These are phyloP conservation scores for Aspergillus olivimuriae DNA, from an alignment of 495 filamentous ascomycete species.

Conservation along the genomic window DNA sequence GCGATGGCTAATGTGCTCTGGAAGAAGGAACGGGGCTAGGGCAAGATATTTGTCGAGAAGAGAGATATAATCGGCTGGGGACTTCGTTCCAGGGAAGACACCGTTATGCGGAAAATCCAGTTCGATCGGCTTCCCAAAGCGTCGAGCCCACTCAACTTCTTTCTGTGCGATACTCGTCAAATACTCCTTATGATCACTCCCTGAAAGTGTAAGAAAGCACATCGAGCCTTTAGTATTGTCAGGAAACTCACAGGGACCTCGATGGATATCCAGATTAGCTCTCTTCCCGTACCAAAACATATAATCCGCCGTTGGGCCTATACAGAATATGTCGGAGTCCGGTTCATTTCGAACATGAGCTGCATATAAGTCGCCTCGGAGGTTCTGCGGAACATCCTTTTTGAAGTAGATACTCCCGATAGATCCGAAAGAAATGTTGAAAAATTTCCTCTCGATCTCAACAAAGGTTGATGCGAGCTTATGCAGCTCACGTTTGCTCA, in stretches of 20 bases:
- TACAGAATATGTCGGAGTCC: constrained; percentile 15
- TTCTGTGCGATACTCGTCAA: constrained; percentile 4
- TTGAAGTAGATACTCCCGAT: constrained; percentile 28
- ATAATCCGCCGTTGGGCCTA: constrained; percentile 20
- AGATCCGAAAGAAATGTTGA: constrained; percentile 18
- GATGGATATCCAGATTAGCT: constrained; percentile 4
- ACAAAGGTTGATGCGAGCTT: constrained; percentile 15
- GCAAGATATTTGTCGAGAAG: constrained; percentile 18
- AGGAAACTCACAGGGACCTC: neutral
- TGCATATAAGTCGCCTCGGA: constrained; percentile 6
- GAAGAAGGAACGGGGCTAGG: constrained; percentile 17
- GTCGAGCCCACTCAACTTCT: constrained; percentile 17
- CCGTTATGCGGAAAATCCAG: constrained; percentile 20
- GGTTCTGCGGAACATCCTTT: constrained; percentile 12
- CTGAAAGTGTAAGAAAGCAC: neutral
- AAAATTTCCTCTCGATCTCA: constrained; percentile 20
- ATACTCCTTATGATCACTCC: neutral
- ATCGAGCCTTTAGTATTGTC: neutral
- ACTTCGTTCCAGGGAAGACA: constrained; percentile 15
- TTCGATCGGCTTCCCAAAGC: constrained; percentile 12
- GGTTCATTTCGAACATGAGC: neutral
- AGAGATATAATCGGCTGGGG: constrained; percentile 8
- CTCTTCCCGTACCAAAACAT: constrained; percentile 20
- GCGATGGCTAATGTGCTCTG: neutral
- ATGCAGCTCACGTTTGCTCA: constrained; percentile 10